These are phyloP conservation scores for Suhomyces panamericanus DNA, from an alignment of 1,139 yeast species.

Conservation along the genomic window DNA sequence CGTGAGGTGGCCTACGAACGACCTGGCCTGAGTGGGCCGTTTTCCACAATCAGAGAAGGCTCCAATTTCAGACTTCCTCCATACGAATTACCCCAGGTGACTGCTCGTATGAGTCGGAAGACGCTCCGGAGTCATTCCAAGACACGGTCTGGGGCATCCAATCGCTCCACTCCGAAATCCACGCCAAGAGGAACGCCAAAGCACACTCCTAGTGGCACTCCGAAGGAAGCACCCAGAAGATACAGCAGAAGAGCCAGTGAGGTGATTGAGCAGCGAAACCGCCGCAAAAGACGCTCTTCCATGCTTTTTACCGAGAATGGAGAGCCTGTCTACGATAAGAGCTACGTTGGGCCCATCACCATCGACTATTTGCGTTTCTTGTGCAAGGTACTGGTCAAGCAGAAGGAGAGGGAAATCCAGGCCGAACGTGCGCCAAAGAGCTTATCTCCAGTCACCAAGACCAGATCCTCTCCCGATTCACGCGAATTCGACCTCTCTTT, in stretches of 20 bases:
- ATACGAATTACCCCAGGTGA: conserved; percentile 26
- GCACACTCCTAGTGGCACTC: conserved; percentile 9
- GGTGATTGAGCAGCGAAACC: conserved; percentile 11
- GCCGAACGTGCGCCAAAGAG: conserved; percentile 9
- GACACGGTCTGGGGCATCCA: conserved; percentile 12
- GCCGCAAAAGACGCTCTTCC: conserved; percentile 34
- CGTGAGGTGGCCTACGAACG: conserved; percentile 8
- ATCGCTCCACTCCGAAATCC: conserved; percentile 8
- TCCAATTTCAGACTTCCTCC: conserved; percentile 25
- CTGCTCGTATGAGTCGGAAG: conserved; percentile 16
- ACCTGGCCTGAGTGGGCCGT: conserved; percentile 10
- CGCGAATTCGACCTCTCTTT: conserved; percentile 26
- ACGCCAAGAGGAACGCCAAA: conserved; percentile 13
- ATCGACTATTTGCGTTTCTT: conserved; percentile 39
- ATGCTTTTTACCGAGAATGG: conserved; percentile 28
- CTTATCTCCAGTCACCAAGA: not conserved
- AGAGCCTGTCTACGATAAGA: conserved; percentile 27
- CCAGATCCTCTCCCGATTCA: not conserved
- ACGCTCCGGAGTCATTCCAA: conserved; percentile 9
- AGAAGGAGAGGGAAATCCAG: conserved; percentile 17
- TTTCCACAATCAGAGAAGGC: conserved; percentile 9
- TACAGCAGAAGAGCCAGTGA: conserved; percentile 14
- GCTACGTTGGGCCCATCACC: conserved; percentile 42
- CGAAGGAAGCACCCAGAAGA: not conserved
- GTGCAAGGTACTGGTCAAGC: conserved; percentile 34